Conservation (phyloP, 148 eudicot genomes). For the Chenopodium berlandieri region DNA sequence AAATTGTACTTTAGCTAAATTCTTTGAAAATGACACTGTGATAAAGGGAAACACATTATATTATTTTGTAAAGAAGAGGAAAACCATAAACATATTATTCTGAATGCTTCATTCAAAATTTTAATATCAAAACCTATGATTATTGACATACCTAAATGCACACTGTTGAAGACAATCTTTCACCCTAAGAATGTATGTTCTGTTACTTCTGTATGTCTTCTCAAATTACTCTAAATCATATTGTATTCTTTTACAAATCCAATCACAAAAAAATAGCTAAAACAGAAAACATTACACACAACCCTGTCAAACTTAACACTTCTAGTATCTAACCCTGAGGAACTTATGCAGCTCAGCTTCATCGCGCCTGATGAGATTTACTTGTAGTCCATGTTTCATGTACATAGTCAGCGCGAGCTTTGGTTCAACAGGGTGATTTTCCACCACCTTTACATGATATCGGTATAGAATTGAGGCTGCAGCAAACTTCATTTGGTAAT, state of each 20-base stretch:
- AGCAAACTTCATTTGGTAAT: conserved; percentile 92
- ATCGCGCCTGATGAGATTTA: conserved; percentile 54
- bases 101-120: conserved; percentile 13
- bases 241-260: conserved; percentile 22
- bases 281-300: conserved; percentile 14
- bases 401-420: conserved; percentile 97
- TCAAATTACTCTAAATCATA: background rate
- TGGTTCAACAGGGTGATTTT: conserved; percentile 63
- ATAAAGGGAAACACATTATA: background rate
- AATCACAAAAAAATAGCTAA: conserved; percentile 15
- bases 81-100: background rate
- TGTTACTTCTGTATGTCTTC: conserved; percentile 10
- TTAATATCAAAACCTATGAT: conserved; percentile 11
- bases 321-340: conserved; percentile 22
- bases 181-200: background rate
- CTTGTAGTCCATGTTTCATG: conserved; percentile 86
- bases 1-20: no score
- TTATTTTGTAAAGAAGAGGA: background rate
- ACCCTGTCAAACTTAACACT: background rate
- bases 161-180: background rate
- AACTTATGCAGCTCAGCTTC: conserved; percentile 35
- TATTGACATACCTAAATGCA: conserved; percentile 13
- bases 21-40: no score
- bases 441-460: conserved; percentile 58
- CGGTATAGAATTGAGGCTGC: conserved; percentile 78